These are phyloP conservation scores for Immersiella caudata DNA, from an alignment of 495 filamentous ascomycete genomes.

Conservation along the genomic window DNA sequence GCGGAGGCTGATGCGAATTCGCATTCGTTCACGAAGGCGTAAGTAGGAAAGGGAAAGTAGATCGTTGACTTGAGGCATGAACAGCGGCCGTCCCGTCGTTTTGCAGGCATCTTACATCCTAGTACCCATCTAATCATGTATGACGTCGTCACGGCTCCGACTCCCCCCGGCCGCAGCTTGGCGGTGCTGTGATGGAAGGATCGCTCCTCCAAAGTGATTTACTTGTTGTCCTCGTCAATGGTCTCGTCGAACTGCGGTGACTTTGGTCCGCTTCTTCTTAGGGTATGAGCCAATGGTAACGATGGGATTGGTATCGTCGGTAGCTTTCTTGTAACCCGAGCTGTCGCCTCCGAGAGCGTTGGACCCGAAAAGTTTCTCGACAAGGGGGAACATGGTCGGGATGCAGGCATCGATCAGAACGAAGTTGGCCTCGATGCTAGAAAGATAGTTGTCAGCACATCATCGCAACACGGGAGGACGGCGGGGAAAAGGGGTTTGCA, in stretches of 20 bases:
- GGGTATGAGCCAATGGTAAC: slow-evolving; percentile 31
- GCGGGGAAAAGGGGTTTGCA: not conserved
- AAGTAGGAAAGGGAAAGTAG: no score
- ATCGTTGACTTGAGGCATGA: no score
- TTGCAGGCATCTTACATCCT: no score
- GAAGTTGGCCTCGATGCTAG: slow-evolving; percentile 32
- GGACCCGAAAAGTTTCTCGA: slow-evolving; percentile 27
- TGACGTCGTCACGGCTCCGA: no score
- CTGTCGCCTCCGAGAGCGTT: slow-evolving; percentile 22
- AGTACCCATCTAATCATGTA: no score
- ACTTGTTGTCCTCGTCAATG: slow-evolving; percentile 23
- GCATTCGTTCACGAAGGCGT: no score
- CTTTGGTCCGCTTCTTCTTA: slow-evolving; percentile 23
- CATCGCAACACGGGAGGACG: not conserved
- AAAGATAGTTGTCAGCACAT: not conserved
- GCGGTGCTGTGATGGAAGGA: slow-evolving; percentile 9
- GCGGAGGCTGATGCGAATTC: no score
- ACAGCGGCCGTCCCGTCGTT: no score
- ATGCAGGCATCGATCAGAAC: slow-evolving; percentile 33
- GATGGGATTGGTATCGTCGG: slow-evolving; percentile 17
- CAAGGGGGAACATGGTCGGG: slow-evolving; percentile 29
- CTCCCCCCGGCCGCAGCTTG: not conserved
- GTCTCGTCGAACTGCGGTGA: slow-evolving; percentile 24
- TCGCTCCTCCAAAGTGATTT: slow-evolving; percentile 18
- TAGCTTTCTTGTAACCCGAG: not conserved